These are phyloP conservation scores for Xylariales sp. DNA, from an alignment of 2,329 filamentous ascomycete genomes.

Conservation along the genomic window DNA sequence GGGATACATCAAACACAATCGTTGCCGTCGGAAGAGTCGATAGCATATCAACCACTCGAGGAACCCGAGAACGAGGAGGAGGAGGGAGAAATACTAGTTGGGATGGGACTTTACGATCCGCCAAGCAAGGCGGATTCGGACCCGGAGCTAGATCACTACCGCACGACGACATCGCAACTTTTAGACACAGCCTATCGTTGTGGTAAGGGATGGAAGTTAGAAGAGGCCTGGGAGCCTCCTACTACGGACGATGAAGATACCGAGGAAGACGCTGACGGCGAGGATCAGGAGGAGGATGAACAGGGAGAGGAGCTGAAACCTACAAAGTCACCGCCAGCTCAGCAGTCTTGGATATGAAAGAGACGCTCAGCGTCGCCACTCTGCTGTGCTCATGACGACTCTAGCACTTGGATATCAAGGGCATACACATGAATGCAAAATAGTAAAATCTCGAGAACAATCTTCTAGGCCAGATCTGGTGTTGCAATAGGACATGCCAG, in stretches of 20 bases:
- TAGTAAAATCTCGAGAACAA: conserved; percentile 32
- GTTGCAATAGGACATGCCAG: conserved; percentile 13
- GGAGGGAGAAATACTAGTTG: conserved; percentile 78
- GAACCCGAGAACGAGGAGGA: conserved; percentile 66
- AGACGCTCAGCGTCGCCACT: conserved; percentile 14
- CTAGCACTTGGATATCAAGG: conserved; percentile 9
- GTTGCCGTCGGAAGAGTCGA: conserved; percentile 61
- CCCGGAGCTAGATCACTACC: conserved; percentile 64
- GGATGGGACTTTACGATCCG: conserved; percentile 83
- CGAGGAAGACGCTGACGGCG: conserved; percentile 58
- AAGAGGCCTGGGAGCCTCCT: conserved; percentile 82
- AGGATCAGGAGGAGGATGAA: conserved; percentile 54
- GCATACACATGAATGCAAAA: conserved; percentile 30
- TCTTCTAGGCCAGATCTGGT: conserved; percentile 14
- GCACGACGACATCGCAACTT: conserved; percentile 65
- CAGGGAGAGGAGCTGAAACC: conserved; percentile 49
- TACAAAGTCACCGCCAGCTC: conserved; percentile 45
- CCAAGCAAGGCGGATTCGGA: conserved; percentile 68
- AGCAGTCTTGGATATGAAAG: conserved; percentile 45
- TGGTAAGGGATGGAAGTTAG: conserved; percentile 82
- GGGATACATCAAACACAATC: conserved; percentile 62
- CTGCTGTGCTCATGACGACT: conserved; percentile 39
- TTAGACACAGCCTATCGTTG: conserved; percentile 63
- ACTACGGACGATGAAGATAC: conserved; percentile 68
- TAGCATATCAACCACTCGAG: conserved; percentile 62